Evolutionary conservation across 2,329 filamentous ascomycete species (phyloP).

Genomic region (Blumeria graminis): DNA sequence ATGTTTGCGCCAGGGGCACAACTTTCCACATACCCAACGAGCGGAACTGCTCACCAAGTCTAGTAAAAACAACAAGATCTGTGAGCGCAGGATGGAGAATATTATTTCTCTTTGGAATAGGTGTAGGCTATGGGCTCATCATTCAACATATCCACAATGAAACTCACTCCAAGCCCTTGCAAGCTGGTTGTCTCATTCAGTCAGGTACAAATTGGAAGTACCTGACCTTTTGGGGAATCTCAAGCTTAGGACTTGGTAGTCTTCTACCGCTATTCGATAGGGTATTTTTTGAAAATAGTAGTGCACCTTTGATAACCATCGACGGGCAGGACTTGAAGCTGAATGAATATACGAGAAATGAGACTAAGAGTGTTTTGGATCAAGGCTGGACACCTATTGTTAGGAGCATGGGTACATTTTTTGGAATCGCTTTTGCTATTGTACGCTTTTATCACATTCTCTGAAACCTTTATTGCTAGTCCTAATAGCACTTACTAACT

Average conservation of each 20-base stretch:
- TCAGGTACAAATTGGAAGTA: conserved; percentile 35
- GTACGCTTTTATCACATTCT: conserved; percentile 26
- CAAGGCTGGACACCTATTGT: conserved; percentile 57
- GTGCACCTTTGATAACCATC: conserved; percentile 3
- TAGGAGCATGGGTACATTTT: conserved; percentile 43
- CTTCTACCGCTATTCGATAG: conserved; percentile 67
- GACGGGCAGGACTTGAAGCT: neutral
- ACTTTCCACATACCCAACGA: conserved; percentile 14
- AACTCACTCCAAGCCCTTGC: conserved; percentile 35
- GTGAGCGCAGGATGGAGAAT: conserved; percentile 22
- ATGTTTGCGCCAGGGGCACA: too few species aligned
- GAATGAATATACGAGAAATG: conserved; percentile 4
- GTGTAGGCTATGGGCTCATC: conserved; percentile 59
- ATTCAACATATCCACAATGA: conserved; percentile 58
- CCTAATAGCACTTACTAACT: conserved; percentile 3
- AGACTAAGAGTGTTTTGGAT: conserved; percentile 17
- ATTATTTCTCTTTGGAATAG: conserved; percentile 49
- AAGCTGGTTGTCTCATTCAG: conserved; percentile 21
- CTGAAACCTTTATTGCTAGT: neutral
- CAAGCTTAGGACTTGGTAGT: conserved; percentile 54
- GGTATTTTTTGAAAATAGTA: conserved; percentile 25
- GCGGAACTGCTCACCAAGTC: conserved; percentile 49
- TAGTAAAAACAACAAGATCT: conserved; percentile 47
- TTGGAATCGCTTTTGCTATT: conserved; percentile 58
- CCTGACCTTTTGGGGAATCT: conserved; percentile 56